Evolutionary conservation across 2,329 filamentous ascomycete genomes (phyloP), one percentile per base, ranked within the genome.

Genomic region (Penicillium olsonii): DNA sequence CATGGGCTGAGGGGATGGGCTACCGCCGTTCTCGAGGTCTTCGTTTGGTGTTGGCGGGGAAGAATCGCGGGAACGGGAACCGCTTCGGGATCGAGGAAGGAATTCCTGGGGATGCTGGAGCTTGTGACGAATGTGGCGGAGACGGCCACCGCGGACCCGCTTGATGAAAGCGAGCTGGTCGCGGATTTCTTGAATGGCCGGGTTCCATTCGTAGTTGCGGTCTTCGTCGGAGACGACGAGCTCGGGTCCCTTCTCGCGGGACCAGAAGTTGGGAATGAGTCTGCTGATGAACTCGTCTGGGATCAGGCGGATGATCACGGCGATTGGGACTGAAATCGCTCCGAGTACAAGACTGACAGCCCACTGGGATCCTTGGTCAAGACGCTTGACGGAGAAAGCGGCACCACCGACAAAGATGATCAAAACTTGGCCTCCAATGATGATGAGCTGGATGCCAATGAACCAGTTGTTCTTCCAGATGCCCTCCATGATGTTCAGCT

Each of bases 391-490:
- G 10, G 83, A 80, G 63, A 90, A 88, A 0, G 85, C 86, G 22
- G 77, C 72, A 6, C 86, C 85, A 55, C 87, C 87, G 50, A 87
- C 78, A 59, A 87, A 87, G 50, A 90, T 77, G 62, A 90, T 90
- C 67, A 87, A 67, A n/a, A 86, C 77, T 62, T 90, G 87, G 8
- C 86, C 87, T 11, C 78, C 84, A 37, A 88, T 74, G 61, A 88
- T 90, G 60, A 87, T 77, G 19, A 78, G 63, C 61, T 87, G 81
- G 33, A 89, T 87, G 4, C 75, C 77, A 27, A 88, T 77, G 56
- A 76, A 76, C 69, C 73, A 76, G n/a, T 57, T 64, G 48, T 76
- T 76, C 42, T 63, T 64, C 37, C 64, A 60, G 19, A 75, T 59
- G 12, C 73, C 73, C 48, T 75, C 73, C 47, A 76, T 68, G 37